phyloP scores from a whole-genome alignment of 2,329 filamentous ascomycete species.

The Paecilomyces sp. region DNA sequence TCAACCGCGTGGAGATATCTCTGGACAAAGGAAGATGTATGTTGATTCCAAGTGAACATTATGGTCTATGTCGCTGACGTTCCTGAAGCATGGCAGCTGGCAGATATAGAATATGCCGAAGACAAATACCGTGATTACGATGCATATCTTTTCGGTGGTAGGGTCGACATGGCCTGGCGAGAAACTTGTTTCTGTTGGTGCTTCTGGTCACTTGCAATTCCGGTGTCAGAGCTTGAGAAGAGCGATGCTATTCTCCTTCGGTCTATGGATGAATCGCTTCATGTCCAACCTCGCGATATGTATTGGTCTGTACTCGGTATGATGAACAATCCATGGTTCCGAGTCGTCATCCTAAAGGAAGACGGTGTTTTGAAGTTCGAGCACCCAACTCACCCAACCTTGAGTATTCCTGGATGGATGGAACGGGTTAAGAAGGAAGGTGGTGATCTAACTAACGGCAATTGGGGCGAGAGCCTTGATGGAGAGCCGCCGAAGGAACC shows the following conservation, averaged over 20 bases:
- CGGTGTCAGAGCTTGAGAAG: conserved; percentile 52
- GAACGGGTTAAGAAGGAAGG: conserved; percentile 77
- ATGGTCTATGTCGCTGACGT: conserved; percentile 5
- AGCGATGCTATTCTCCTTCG: conserved; percentile 72
- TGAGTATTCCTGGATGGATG: conserved; percentile 86
- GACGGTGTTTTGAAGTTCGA: conserved; percentile 64
- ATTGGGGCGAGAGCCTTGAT: conserved; percentile 69
- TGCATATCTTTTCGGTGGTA: conserved; percentile 64
- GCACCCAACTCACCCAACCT: conserved; percentile 75
- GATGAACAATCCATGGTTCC: conserved; percentile 98
- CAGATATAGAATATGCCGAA: conserved; percentile 74
- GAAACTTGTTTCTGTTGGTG: conserved; percentile 87
- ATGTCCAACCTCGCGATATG: conserved; percentile 82
- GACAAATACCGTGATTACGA: conserved; percentile 67
- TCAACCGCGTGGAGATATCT: conserved; percentile 77
- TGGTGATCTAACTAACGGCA: conserved; percentile 71
- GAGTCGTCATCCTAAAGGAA: conserved; percentile 68
- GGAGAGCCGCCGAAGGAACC: conserved; percentile 38
- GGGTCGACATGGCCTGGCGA: conserved; percentile 71
- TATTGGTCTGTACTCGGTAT: conserved; percentile 93
- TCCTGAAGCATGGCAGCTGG: conserved; percentile 58
- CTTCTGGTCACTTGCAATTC: conserved; percentile 73
- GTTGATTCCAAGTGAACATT: not conserved
- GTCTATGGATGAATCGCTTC: conserved; percentile 86
- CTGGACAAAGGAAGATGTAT: conserved; percentile 67